phyloP scores from a whole-genome alignment of 495 filamentous ascomycete genomes.

The Aspergillus bertholletiae region DNA sequence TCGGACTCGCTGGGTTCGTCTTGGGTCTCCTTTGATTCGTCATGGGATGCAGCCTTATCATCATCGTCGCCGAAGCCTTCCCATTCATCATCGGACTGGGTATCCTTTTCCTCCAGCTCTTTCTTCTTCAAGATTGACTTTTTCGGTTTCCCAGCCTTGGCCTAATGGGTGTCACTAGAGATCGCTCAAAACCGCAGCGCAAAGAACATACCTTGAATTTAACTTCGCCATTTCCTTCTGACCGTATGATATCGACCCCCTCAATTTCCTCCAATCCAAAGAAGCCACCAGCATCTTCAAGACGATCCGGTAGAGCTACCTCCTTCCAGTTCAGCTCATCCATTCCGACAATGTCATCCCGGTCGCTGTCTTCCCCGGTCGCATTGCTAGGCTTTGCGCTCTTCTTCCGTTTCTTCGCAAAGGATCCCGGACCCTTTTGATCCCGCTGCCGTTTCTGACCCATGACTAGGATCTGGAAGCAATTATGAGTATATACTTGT shows the following conservation, averaged over 20 bases:
- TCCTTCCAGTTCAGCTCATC: slow-evolving; percentile 78
- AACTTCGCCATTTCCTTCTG: slow-evolving; percentile 30
- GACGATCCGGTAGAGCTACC: slow-evolving; percentile 76
- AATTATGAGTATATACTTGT: not conserved
- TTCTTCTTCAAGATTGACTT: slow-evolving; percentile 34
- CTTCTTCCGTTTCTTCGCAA: slow-evolving; percentile 52
- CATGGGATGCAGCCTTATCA: slow-evolving; percentile 28
- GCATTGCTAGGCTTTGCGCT: slow-evolving; percentile 25
- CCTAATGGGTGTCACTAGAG: slow-evolving; percentile 20
- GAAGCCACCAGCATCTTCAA: slow-evolving; percentile 93
- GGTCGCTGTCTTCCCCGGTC: slow-evolving; percentile 17
- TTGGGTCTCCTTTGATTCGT: slow-evolving; percentile 17
- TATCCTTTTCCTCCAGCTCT: slow-evolving; percentile 10
- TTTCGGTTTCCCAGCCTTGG: slow-evolving; percentile 31
- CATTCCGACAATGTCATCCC: slow-evolving; percentile 35
- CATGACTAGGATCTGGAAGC: slow-evolving; percentile 22
- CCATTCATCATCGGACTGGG: slow-evolving; percentile 51
- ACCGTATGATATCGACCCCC: slow-evolving; percentile 72
- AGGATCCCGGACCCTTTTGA: slow-evolving; percentile 22
- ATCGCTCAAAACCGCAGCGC: not conserved
- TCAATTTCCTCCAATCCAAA: slow-evolving; percentile 92
- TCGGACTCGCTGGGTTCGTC: slow-evolving; percentile 15
- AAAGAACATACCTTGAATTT: slow-evolving; percentile 43
- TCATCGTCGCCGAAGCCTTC: slow-evolving; percentile 46
- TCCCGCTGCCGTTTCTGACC: slow-evolving; percentile 49